A percentile compares a stretch with the other conserved stretches of the same genome.
Conservation (phyloP, 495 filamentous ascomycete genomes). For the Penicillium taxi region DNA sequence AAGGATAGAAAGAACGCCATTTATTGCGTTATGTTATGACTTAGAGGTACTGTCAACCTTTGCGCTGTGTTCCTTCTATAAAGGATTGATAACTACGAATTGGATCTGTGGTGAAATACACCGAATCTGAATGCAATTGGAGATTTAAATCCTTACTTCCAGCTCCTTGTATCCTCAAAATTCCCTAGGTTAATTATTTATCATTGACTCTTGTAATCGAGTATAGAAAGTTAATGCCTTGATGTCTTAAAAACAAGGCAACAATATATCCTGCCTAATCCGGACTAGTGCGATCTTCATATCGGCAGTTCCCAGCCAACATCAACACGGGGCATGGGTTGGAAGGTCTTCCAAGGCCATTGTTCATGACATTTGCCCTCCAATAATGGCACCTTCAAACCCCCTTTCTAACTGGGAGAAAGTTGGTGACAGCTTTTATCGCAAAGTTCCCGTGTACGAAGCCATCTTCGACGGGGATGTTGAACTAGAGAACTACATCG, state of each 20-base stretch:
- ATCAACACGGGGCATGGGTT: slow-evolving; percentile 18
- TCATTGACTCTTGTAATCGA: too few species aligned
- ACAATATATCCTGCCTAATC: slow-evolving; percentile 4
- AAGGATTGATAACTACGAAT: too few species aligned
- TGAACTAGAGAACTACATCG: slow-evolving; percentile 90
- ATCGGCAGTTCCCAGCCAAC: slow-evolving; percentile 8
- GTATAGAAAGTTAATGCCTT: slow-evolving; percentile 7
- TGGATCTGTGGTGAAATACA: too few species aligned
- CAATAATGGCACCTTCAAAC: slow-evolving; percentile 39
- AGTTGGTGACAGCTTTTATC: slow-evolving; percentile 86
- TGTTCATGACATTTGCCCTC: slow-evolving; percentile 4
- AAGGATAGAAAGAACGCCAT: too few species aligned
- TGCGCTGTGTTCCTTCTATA: too few species aligned
- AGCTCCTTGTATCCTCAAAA: too few species aligned
- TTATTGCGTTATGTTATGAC: too few species aligned
- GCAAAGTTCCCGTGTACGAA: slow-evolving; percentile 86
- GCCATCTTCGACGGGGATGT: slow-evolving; percentile 84
- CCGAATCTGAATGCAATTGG: too few species aligned
- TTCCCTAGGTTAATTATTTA: too few species aligned
- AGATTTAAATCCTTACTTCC: too few species aligned
- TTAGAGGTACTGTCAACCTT: too few species aligned
- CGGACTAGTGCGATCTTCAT: slow-evolving; percentile 10
- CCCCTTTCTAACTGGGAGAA: slow-evolving; percentile 91
- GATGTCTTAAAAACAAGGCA: slow-evolving; percentile 5
- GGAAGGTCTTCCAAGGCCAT: slow-evolving; percentile 12